These are phyloP conservation scores for Paramecium biaurelia DNA, from an alignment of 73 alveolate species.

Conservation along the genomic window DNA sequence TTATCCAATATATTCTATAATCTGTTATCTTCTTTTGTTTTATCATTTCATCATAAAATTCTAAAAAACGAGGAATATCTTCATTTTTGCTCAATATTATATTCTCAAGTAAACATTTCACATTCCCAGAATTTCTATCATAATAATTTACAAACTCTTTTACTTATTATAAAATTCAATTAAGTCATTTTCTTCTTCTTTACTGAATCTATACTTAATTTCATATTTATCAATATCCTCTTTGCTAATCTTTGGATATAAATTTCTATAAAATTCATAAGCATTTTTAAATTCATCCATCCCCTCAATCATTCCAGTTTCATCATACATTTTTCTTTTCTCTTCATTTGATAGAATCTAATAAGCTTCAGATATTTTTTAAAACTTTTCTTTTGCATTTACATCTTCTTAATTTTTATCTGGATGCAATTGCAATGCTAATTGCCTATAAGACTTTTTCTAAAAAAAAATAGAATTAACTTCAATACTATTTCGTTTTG, in stretches of 20 bases:
- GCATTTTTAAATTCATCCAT: slow-evolving; percentile 67
- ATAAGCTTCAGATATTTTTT: slow-evolving; percentile 73
- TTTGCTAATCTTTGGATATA: slow-evolving; percentile 60
- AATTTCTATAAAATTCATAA: slow-evolving; percentile 65
- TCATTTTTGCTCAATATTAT: slow-evolving; percentile 69
- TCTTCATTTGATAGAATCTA: slow-evolving; percentile 69
- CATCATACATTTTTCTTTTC: slow-evolving; percentile 77
- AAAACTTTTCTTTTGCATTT: slow-evolving; percentile 73
- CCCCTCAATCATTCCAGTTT: slow-evolving; percentile 71
- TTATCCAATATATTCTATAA: background rate
- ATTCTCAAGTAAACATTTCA: slow-evolving; percentile 66
- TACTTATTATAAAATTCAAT: slow-evolving; percentile 70
- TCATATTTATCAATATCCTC: slow-evolving; percentile 73
- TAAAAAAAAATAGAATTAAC: background rate
- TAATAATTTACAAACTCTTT: background rate
- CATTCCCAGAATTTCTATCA: slow-evolving; percentile 70
- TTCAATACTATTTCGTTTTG: background rate
- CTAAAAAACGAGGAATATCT: slow-evolving; percentile 71
- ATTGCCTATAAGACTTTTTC: slow-evolving; percentile 54
- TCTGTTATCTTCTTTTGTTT: slow-evolving; percentile 17
- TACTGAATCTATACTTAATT: slow-evolving; percentile 63
- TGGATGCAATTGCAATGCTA: slow-evolving; percentile 82
- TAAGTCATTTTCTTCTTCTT: slow-evolving; percentile 73
- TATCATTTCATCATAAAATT: slow-evolving; percentile 68
- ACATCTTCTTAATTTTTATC: slow-evolving; percentile 78